Conservation (phyloP, 2,329 filamentous ascomycete species). For the Aspergillus arachidicola region DNA sequence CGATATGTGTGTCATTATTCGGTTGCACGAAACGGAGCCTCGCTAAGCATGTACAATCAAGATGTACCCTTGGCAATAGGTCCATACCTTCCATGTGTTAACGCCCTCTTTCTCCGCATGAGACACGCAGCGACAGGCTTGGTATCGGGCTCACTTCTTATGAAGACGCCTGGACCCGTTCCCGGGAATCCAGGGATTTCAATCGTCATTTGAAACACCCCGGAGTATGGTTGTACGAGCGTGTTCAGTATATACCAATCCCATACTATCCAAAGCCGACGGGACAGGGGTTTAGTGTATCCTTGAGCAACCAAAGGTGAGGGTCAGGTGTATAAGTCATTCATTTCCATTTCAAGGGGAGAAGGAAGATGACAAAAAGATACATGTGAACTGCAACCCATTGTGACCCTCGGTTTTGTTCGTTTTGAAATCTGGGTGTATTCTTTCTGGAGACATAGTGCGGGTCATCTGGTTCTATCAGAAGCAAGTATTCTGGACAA, state of each 20-base stretch:
- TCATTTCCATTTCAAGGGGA: neutral
- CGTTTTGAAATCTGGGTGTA: too few species aligned
- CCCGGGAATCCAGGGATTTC: neutral
- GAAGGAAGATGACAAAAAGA: too few species aligned
- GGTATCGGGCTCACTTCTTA: too few species aligned
- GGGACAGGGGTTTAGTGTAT: neutral
- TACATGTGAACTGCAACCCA: too few species aligned
- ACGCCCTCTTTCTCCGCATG: neutral
- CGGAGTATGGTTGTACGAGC: neutral
- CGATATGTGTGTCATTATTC: neutral
- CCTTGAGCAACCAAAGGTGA: neutral
- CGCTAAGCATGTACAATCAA: neutral
- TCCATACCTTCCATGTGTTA: neutral
- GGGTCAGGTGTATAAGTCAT: neutral
- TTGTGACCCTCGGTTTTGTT: too few species aligned
- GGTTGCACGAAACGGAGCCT: neutral
- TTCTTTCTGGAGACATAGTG: neutral
- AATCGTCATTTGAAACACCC: neutral
- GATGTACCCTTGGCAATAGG: neutral
- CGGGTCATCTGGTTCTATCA: neutral
- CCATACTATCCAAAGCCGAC: neutral
- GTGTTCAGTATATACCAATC: neutral
- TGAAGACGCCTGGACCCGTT: neutral
- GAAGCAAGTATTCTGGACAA: neutral
- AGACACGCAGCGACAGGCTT: neutral